Evolutionary conservation across 2,329 filamentous ascomycete genomes (phyloP).

Genomic region (Diaporthe nobilis): DNA sequence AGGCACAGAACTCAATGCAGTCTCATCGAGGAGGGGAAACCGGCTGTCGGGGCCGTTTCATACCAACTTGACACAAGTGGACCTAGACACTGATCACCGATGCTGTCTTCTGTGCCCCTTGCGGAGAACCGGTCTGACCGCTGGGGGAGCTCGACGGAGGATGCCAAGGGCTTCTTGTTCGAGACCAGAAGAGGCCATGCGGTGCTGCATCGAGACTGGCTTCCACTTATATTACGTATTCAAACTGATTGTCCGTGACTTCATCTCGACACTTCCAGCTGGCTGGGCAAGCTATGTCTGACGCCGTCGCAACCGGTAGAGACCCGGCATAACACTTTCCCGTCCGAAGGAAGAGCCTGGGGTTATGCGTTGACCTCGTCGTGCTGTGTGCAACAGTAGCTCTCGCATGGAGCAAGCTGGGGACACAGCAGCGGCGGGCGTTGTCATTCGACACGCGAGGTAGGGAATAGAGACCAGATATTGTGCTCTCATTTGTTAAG

Average conservation of each 20-base stretch:
- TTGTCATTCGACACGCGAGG: conserved; percentile 1
- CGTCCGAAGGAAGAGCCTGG: not conserved
- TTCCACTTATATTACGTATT: not conserved
- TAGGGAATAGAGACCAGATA: not conserved
- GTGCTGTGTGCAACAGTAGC: not conserved
- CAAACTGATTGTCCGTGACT: not conserved
- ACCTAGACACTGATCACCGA: conserved; percentile 21
- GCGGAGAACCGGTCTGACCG: conserved; percentile 20
- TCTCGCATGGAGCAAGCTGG: not conserved
- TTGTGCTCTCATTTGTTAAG: not conserved
- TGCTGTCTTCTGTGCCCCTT: not conserved
- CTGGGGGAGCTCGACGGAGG: not conserved
- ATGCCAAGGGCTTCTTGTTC: conserved; percentile 2
- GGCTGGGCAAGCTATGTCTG: not conserved
- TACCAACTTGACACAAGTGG: conserved; percentile 31
- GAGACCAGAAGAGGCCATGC: not conserved
- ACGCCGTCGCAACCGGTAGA: not conserved
- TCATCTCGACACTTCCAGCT: not conserved
- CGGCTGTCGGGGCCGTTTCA: conserved; percentile 31
- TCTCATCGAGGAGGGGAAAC: conserved; percentile 30
- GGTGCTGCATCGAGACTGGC: conserved; percentile 20
- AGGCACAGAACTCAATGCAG: conserved; percentile 31
- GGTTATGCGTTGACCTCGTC: not conserved
- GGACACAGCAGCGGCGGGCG: not conserved
- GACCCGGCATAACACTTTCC: not conserved